Evolutionary conservation across 2,329 filamentous ascomycete genomes (phyloP).

Genomic region (Hymenoscyphus repandus): DNA sequence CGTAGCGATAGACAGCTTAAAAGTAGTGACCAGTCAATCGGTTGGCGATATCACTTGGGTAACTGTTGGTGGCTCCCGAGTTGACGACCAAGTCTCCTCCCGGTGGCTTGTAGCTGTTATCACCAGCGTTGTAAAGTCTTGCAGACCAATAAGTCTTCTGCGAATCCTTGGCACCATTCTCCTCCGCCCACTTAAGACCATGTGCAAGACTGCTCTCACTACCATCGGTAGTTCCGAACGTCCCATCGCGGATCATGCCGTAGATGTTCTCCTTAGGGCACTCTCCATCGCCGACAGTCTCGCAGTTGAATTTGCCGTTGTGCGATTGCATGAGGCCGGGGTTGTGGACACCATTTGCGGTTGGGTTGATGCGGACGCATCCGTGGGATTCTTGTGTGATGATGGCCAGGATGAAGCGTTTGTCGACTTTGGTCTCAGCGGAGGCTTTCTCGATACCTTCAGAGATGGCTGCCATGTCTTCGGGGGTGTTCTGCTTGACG

Average conservation of each 20-base stretch:
- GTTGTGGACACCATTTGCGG: constrained; percentile 3
- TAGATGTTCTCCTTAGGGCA: constrained; percentile 2
- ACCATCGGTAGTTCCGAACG: neutral
- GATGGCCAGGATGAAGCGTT: constrained; percentile 29
- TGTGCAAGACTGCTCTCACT: neutral
- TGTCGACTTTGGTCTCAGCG: constrained; percentile 17
- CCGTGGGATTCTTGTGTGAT: constrained; percentile 31
- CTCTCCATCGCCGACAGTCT: neutral
- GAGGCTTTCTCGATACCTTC: constrained; percentile 2
- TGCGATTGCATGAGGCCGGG: constrained; percentile 24
- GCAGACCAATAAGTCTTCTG: constrained; percentile 3
- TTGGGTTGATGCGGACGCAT: constrained; percentile 14
- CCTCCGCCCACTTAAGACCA: neutral
- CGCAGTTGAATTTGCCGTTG: constrained; percentile 3
- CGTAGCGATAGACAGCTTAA: neutral
- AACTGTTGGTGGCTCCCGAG: constrained; percentile 2
- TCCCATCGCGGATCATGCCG: constrained; percentile 7
- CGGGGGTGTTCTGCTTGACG: constrained; percentile 3
- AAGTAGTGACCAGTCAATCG: constrained; percentile 3
- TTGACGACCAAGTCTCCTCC: constrained; percentile 1
- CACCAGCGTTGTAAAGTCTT: constrained; percentile 7
- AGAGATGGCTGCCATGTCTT: constrained; percentile 3
- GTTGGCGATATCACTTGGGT: constrained; percentile 5
- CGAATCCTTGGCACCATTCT: neutral
- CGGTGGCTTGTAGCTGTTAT: neutral